phyloP scores from a whole-genome alignment of 495 filamentous ascomycete genomes.

The Neurospora pannonica region DNA sequence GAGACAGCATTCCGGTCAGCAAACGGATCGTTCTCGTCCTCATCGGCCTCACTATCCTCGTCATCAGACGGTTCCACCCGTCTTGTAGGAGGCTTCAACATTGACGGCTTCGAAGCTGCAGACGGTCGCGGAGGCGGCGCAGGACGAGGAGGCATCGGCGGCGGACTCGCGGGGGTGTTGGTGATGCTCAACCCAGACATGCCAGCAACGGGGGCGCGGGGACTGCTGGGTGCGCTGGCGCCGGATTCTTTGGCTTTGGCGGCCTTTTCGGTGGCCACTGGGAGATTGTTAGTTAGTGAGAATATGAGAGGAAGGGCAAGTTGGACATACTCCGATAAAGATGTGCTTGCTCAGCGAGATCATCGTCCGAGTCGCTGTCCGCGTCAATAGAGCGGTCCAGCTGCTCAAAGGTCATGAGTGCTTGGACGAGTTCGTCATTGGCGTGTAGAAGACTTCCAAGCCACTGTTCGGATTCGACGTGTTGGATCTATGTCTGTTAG shows the following conservation, averaged over 20 bases:
- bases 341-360: constrained; percentile 46
- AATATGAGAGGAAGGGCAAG: not conserved
- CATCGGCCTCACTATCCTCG: constrained; percentile 37
- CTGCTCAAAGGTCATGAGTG: constrained; percentile 88
- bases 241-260: constrained; percentile 34
- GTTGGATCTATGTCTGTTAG: constrained; percentile 49
- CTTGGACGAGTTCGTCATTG: constrained; percentile 80
- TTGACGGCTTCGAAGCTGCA: constrained; percentile 27
- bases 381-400: constrained; percentile 92
- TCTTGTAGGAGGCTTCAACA: constrained; percentile 24
- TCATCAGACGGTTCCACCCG: constrained; percentile 6
- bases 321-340: constrained; percentile 38
- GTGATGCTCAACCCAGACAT: constrained; percentile 31
- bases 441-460: constrained; percentile 71
- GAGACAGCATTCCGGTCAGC: constrained; percentile 58
- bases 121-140: constrained; percentile 34
- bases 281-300: constrained; percentile 10
- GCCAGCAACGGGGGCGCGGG: constrained; percentile 21
- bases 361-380: constrained; percentile 87
- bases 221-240: constrained; percentile 21
- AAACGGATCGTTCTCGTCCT: constrained; percentile 66
- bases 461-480: constrained; percentile 74
- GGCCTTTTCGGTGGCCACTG: constrained; percentile 42
- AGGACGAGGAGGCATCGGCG: constrained; percentile 27
- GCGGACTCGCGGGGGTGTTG: constrained; percentile 11